A percentile compares a stretch with the other conserved stretches of the same genome.
Evolutionary conservation across 2,329 filamentous ascomycete genomes (phyloP).

Genomic region (Aspergillus udagawae): DNA sequence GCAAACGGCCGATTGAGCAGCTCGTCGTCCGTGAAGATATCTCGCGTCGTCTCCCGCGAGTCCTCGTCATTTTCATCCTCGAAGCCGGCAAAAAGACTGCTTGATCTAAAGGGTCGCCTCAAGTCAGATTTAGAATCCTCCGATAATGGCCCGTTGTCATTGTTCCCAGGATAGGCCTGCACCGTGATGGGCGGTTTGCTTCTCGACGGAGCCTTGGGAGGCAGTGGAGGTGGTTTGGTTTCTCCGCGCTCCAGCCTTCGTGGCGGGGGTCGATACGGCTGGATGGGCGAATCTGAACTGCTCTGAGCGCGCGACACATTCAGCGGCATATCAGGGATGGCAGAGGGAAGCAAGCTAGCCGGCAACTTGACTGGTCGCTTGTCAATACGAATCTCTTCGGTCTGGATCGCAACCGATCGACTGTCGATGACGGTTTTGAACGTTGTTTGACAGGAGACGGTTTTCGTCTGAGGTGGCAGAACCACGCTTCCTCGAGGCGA

Average conservation of each 20-base stretch:
- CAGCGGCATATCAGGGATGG: slow-evolving; percentile 56
- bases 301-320: slow-evolving; percentile 6
- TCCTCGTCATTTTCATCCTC: slow-evolving; percentile 61
- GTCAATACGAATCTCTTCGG: slow-evolving; percentile 84
- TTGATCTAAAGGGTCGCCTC: slow-evolving; percentile 69
- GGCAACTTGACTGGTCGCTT: slow-evolving; percentile 71
- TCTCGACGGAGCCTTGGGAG: slow-evolving; percentile 16
- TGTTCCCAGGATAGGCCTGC: slow-evolving; percentile 72
- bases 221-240: slow-evolving; percentile 29
- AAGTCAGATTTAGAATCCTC: slow-evolving; percentile 55
- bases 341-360: slow-evolving; percentile 72
- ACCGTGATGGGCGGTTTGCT: slow-evolving; percentile 42
- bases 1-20: slow-evolving; percentile 43
- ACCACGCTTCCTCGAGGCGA: slow-evolving; percentile 71
- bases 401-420: slow-evolving; percentile 67
- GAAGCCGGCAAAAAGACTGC: slow-evolving; percentile 83
- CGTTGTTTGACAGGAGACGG: slow-evolving; percentile 75
- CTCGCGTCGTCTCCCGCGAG: slow-evolving; percentile 18
- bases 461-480: slow-evolving; percentile 76
- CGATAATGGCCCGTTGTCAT: slow-evolving; percentile 72
- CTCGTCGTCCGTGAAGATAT: slow-evolving; percentile 43
- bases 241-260: slow-evolving; percentile 30
- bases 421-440: slow-evolving; percentile 46
- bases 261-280: slow-evolving; percentile 31
- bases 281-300: slow-evolving; percentile 24